Evolutionary conservation across 2,329 filamentous ascomycete genomes (phyloP), one percentile per base, ranked within the genome.

Genomic region (Fusarium sp.): DNA sequence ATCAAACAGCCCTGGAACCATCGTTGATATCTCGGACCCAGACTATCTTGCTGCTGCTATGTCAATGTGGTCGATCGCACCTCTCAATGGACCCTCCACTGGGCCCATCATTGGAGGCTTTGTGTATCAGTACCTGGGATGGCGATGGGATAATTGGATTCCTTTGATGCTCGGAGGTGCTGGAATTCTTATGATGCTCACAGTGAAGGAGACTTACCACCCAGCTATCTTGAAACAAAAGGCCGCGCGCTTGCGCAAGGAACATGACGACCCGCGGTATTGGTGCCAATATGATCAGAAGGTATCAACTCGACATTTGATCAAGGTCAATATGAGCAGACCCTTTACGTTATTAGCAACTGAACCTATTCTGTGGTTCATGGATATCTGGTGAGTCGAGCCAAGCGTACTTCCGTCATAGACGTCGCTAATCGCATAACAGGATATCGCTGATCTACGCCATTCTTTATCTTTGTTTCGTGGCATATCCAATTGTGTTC

Each of bases 401-500:
- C 30, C 22, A 7, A 37, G n/a, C 6, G 10, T 17, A 28, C 37
- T 40, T 14, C 15, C n/a, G 6, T 22, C 4, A 26, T 11, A 19
- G 20, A 26, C 15, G 9, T 28, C 15, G n/a, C 58, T 73, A 28
- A 74, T 59, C 30, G 17, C 7, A 10, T 15, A 5, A 5, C 43
- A 91, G 89, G 81, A 91, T 94, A 75, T 95, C 92, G 1, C 82
- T 97, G 39, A 88, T 97, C 35, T 97, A 97, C 76, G 92, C 89
- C 19, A 93, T 97, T 40, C 83, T 97, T 2, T 96, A 96, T 74
- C 88, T 97, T 32, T 96, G 93, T 79, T 97, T 97, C 80, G 90
- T 96, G 17, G 93, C 92, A 14, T 96, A 96, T 76, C 94, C 94
- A 0, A 91, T 96, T 61, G 91, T 97, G 59, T 97, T 96, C 79